Percentiles rank a stretch among this genome's conserved stretches.
These are phyloP conservation scores for Penstemon eatonii DNA, from an alignment of 257 asterid genomes.

Conservation along the genomic window DNA sequence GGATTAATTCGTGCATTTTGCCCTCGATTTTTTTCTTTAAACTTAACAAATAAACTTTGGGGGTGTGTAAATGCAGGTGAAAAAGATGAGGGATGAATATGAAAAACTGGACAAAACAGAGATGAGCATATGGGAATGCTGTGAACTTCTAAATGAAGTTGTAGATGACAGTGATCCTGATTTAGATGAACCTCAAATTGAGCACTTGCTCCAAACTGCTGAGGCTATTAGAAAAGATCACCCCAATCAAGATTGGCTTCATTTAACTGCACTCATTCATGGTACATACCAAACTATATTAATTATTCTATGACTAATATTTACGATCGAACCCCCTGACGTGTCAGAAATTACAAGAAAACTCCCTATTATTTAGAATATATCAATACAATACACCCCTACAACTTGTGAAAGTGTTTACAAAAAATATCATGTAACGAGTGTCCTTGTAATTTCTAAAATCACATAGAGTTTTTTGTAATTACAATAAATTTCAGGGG, in stretches of 20 bases:
- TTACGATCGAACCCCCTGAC: too few species aligned
- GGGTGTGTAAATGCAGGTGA: slow-evolving; percentile 36
- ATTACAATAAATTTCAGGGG: too few species aligned
- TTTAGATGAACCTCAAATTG: slow-evolving; percentile 54
- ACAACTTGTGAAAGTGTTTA: too few species aligned
- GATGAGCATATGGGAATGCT: slow-evolving; percentile 63
- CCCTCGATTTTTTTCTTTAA: too few species aligned
- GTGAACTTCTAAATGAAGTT: slow-evolving; percentile 46
- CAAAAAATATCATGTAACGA: too few species aligned
- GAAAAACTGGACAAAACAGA: slow-evolving; percentile 33
- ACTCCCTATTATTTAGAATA: too few species aligned
- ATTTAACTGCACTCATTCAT: slow-evolving; percentile 54
- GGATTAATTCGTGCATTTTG: not conserved
- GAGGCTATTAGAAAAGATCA: slow-evolving; percentile 54
- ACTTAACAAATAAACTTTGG: too few species aligned
- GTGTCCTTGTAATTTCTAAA: too few species aligned
- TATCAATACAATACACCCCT: too few species aligned
- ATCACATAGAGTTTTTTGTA: too few species aligned
- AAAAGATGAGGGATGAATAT: slow-evolving; percentile 40
- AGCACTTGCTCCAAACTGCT: slow-evolving; percentile 50
- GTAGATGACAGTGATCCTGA: slow-evolving; percentile 61
- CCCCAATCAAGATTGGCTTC: slow-evolving; percentile 54
- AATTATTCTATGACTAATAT: not conserved
- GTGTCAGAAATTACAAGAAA: too few species aligned
- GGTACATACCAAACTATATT: slow-evolving; percentile 21